Evolutionary conservation across 331 rosid genomes (phyloP).

Genomic region (Acacia pycnantha): DNA sequence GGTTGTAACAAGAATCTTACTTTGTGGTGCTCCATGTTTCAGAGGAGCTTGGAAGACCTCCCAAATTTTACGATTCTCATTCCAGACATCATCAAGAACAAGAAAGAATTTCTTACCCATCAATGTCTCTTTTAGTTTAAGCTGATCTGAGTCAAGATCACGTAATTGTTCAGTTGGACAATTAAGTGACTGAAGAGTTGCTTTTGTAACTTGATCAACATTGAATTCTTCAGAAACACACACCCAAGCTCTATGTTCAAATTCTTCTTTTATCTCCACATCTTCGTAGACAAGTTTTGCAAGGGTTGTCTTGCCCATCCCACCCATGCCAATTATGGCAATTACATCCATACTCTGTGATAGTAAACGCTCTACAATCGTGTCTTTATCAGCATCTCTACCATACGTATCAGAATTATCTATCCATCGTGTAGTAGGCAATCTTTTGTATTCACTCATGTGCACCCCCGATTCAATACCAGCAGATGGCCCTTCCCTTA

Average conservation of each 20-base stretch:
- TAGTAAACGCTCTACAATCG: neutral
- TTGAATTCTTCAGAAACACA: slow-evolving; percentile 4
- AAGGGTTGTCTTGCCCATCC: slow-evolving; percentile 16
- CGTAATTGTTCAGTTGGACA: neutral
- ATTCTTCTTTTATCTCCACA: neutral
- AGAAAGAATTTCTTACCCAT: neutral
- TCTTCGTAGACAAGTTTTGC: neutral
- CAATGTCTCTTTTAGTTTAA: neutral
- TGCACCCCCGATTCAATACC: neutral
- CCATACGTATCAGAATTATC: neutral
- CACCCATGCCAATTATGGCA: slow-evolving; percentile 14
- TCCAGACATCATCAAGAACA: slow-evolving; percentile 15
- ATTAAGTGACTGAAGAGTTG: neutral
- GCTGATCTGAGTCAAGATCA: neutral
- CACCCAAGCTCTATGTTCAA: slow-evolving; percentile 1
- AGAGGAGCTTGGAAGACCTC: neutral
- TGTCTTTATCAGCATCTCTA: neutral
- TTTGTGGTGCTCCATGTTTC: neutral
- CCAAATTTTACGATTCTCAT: neutral
- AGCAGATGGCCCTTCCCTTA: neutral
- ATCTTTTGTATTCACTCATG: neutral
- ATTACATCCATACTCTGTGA: neutral
- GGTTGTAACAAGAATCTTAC: neutral
- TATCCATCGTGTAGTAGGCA: neutral
- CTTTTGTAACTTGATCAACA: neutral